Conservation (phyloP, 371 early-diverging fungal genomes). For the Batkoa obscura region DNA sequence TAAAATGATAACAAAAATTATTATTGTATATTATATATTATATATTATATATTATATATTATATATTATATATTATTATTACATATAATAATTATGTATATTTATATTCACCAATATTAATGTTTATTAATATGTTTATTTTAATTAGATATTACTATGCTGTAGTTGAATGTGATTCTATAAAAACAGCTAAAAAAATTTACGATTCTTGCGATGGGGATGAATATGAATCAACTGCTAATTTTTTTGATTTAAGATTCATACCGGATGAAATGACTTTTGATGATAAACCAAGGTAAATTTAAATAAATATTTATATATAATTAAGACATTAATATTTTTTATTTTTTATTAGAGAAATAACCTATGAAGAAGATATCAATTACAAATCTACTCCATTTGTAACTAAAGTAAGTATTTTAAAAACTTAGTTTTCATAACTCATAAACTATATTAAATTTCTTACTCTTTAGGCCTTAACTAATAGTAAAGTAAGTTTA, state of each 20-base stretch:
- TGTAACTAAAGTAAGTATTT: constrained; percentile 35
- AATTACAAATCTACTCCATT: constrained; percentile 63
- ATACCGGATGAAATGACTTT: constrained; percentile 86
- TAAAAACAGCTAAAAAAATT: constrained; percentile 63
- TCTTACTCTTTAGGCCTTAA: constrained; percentile 56
- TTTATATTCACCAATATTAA: neutral
- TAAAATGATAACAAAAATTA: no score
- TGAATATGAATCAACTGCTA: constrained; percentile 85
- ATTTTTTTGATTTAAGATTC: constrained; percentile 92
- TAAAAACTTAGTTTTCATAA: neutral
- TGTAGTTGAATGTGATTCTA: constrained; percentile 78
- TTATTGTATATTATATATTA: no score
- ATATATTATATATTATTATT: no score
- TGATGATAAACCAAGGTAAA: constrained; percentile 28
- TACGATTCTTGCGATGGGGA: constrained; percentile 76
- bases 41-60: no score
- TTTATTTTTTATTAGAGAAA: constrained; percentile 31
- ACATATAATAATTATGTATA: no score
- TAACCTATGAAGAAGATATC: constrained; percentile 44
- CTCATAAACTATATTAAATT: no score
- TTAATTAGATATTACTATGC: constrained; percentile 72
- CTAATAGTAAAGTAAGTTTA: constrained; percentile 79
- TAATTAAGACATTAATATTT: neutral
- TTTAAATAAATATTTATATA: neutral
- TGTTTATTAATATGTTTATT: neutral